Percentiles rank a stretch among this genome's conserved stretches.
phyloP scores from a whole-genome alignment of 805 yeast genomes.

The Diddensiella transvaalensis region DNA sequence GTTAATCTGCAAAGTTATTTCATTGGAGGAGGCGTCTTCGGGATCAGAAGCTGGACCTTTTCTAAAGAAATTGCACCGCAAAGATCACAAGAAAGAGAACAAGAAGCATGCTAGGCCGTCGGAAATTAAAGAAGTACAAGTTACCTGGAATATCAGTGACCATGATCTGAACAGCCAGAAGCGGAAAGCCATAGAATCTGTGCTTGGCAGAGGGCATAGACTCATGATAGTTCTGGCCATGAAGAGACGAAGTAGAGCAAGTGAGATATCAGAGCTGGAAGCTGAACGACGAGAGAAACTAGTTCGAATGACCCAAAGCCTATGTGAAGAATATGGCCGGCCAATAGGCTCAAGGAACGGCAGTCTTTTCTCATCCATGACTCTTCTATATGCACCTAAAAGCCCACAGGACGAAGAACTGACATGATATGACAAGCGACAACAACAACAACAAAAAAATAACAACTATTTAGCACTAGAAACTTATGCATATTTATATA shows the following conservation, averaged over 20 bases:
- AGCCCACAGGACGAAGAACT: too few relatives aligned
- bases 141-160: constrained; percentile 33
- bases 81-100: constrained; percentile 5
- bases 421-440: constrained; percentile 2
- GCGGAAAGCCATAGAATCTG: constrained; percentile 30
- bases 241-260: constrained; percentile 11
- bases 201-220: constrained; percentile 29
- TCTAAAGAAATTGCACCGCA: neutral
- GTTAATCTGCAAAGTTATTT: constrained; percentile 25
- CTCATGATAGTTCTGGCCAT: constrained; percentile 26
- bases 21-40: neutral
- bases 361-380: constrained; percentile 20
- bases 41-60: neutral
- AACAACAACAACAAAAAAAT: neutral
- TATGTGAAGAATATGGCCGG: constrained; percentile 27
- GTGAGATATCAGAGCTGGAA: constrained; percentile 24
- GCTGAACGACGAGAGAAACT: constrained; percentile 29
- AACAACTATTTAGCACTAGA: neutral
- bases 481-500: constrained; percentile 12
- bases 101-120: constrained; percentile 11
- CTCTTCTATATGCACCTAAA: constrained; percentile 18
- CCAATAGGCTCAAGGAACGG: constrained; percentile 26
- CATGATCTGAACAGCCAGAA: constrained; percentile 33
- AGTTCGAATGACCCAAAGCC: constrained; percentile 21
- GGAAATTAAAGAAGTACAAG: constrained; percentile 22